A percentile compares a stretch with the other conserved stretches of the same genome.
phyloP scores from a whole-genome alignment of 176 grass and related monocot genomes.

The Oryza glumipatula region DNA sequence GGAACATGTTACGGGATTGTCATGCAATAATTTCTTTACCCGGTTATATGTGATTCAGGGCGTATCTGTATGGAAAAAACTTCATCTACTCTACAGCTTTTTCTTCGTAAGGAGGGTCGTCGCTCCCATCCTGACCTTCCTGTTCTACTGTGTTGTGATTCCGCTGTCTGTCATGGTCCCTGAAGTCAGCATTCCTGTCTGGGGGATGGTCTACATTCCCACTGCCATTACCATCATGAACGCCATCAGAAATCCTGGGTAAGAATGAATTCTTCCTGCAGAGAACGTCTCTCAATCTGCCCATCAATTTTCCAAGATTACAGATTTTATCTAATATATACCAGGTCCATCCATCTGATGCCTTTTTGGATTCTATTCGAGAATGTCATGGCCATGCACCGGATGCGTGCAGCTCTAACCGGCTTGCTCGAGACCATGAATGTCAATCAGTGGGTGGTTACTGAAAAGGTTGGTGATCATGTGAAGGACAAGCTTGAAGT shows the following conservation, averaged over 20 bases:
- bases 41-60: slow-evolving; percentile 42
- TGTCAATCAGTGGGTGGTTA: slow-evolving; percentile 74
- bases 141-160: slow-evolving; percentile 75
- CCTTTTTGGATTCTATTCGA: slow-evolving; percentile 72
- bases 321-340: background rate
- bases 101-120: slow-evolving; percentile 73
- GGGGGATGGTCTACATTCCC: slow-evolving; percentile 79
- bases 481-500: slow-evolving; percentile 45
- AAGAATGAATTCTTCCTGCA: background rate
- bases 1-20: background rate
- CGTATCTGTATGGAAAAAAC: slow-evolving; percentile 71
- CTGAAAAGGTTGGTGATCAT: slow-evolving; percentile 58
- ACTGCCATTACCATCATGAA: slow-evolving; percentile 75
- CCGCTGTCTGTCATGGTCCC: slow-evolving; percentile 58
- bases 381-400: slow-evolving; percentile 78
- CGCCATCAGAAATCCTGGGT: slow-evolving; percentile 70
- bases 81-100: slow-evolving; percentile 77
- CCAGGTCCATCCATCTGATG: slow-evolving; percentile 68
- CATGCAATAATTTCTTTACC: background rate
- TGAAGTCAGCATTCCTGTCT: slow-evolving; percentile 69
- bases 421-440: slow-evolving; percentile 58
- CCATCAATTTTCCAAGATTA: background rate
- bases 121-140: slow-evolving; percentile 69
- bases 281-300: background rate
- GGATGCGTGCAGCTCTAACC: slow-evolving; percentile 56